Base-by-base conservation (phyloP, 163 green algal genomes). In the Coccomyxa subellipsoidea region DNA sequence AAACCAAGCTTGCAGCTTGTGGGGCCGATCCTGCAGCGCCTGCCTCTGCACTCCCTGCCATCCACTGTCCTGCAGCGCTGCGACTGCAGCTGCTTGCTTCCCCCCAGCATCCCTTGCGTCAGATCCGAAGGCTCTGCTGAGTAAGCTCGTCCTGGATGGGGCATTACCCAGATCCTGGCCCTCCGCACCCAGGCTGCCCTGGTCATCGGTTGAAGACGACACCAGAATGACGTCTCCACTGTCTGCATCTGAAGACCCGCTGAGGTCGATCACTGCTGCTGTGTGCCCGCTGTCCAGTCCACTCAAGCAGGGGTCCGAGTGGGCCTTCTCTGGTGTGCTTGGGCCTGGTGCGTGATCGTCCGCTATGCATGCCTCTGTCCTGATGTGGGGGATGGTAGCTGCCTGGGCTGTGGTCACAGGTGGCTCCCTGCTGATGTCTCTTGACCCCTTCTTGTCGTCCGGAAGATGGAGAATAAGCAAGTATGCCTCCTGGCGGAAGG, bases 1-100 rank as follows among this genome's bases (percentile, higher is more conserved):
- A 78, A 97, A 95, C 94, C 93, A 97, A 69, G 88, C 85, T 85
- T 94, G 91, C 81, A 97, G 84, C 79, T 91, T 92, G 83, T 92
- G 87, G 35, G 81, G 36, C 80, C 82, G 38, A 76, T 87, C 40
- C 31, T 54, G 32, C n/a, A 86, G 76, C 76, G 85, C 89, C 21
- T 35, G 32, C 15, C 23, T 27, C 15, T 59, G 47, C 47, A 18
- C 3, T 59, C 47, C 47, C 47, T 59, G 47, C 47, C 47, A 59
- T 27, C 47, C 47, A 8, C 23, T 59, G 23, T 59, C 47, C 47
- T 59, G 47, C 47, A 59, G 47, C 47, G 23, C 47, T 59, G 47
- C 23, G 15, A 18, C 47, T 59, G 47, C 47, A 59, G 47, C 15
- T n/a, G n/a, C n/a, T n/a, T n/a, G n/a, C n/a, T n/a, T n/a, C 15